Percentiles rank a stretch among this genome's conserved stretches.
These are phyloP conservation scores for Vigna trinervia DNA, from an alignment of 306 rosid species.

Conservation along the genomic window DNA sequence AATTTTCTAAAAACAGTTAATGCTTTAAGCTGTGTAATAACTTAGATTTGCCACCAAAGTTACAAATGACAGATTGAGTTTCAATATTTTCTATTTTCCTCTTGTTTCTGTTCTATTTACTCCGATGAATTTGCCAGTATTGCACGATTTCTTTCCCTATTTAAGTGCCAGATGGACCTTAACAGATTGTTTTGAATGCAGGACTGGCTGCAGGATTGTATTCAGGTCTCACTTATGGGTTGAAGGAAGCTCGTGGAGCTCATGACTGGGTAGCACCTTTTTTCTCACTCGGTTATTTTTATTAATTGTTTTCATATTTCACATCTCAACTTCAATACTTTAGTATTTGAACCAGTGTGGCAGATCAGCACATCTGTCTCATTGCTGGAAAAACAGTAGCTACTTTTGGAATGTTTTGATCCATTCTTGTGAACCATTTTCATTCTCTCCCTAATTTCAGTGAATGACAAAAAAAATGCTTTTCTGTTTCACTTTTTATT, in stretches of 20 bases:
- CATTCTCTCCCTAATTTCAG: background rate
- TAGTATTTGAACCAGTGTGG: background rate
- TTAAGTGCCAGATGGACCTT: slow-evolving; percentile 8
- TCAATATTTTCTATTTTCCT: slow-evolving; percentile 5
- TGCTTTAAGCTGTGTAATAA: background rate
- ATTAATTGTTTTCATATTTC: background rate
- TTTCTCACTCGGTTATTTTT: background rate
- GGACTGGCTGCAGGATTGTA: slow-evolving; percentile 95
- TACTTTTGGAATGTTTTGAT: slow-evolving; percentile 12
- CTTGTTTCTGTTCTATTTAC: slow-evolving; percentile 8
- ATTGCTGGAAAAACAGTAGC: background rate
- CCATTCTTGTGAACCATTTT: background rate
- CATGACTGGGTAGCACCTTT: slow-evolving; percentile 83
- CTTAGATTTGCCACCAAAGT: background rate
- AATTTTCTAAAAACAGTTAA: background rate
- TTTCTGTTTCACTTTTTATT: background rate
- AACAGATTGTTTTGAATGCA: slow-evolving; percentile 39
- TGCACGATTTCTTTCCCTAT: background rate
- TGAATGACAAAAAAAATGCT: background rate
- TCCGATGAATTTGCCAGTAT: slow-evolving; percentile 5
- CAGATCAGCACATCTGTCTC: background rate
- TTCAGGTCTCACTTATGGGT: slow-evolving; percentile 92
- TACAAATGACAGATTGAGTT: background rate
- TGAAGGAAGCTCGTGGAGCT: slow-evolving; percentile 88
- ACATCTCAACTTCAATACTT: background rate